Conservation (phyloP, 345 rosid species). For the Erodium maritimum region DNA sequence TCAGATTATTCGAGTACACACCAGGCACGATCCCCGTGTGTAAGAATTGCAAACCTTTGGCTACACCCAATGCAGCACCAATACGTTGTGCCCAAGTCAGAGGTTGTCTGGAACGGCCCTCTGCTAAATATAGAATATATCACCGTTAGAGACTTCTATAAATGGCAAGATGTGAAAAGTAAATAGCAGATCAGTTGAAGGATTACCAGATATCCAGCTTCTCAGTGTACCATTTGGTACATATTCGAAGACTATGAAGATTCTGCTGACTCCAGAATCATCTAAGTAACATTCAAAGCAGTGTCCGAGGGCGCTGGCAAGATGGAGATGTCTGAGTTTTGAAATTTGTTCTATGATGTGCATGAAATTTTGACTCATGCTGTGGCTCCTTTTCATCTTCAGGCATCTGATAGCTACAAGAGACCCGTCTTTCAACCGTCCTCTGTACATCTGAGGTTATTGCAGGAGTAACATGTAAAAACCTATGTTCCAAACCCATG, state of each 20-base stretch:
- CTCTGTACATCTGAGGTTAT: constrained; percentile 67
- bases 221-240: constrained; percentile 79
- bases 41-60: constrained; percentile 80
- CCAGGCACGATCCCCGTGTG: constrained; percentile 89
- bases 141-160: background rate
- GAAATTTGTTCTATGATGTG: constrained; percentile 78
- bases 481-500: background rate
- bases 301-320: constrained; percentile 86
- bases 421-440: constrained; percentile 67
- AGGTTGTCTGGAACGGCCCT: constrained; percentile 24
- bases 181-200: constrained; percentile 4
- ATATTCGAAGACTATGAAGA: constrained; percentile 74
- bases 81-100: constrained; percentile 78
- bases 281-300: constrained; percentile 90
- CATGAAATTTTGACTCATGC: constrained; percentile 54
- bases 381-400: constrained; percentile 68
- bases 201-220: constrained; percentile 80
- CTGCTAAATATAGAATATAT: constrained; percentile 24
- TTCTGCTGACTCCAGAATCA: constrained; percentile 89
- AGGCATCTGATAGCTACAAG: constrained; percentile 70
- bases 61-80: constrained; percentile 74
- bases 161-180: background rate
- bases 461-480: background rate
- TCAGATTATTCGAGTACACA: constrained; percentile 64
- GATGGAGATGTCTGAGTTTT: constrained; percentile 74